Evolutionary conservation across 2,329 filamentous ascomycete species (phyloP).

Genomic region (Fusarium sp.): DNA sequence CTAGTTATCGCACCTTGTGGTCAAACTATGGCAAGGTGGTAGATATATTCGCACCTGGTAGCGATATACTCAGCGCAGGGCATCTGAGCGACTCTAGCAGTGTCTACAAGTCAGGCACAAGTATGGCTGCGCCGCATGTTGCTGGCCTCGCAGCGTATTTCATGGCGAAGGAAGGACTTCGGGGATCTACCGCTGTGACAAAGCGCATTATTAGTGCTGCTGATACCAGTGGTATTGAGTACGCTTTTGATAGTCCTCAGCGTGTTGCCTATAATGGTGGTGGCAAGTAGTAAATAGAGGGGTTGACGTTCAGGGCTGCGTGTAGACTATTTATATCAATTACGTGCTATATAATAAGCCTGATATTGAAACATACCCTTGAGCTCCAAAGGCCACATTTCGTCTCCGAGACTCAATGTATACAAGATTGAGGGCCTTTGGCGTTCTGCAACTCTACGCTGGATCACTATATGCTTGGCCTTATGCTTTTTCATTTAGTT

Average conservation of each 20-base stretch:
- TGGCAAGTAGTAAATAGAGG: not conserved
- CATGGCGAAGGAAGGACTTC: conserved; percentile 46
- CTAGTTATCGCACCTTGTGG: not conserved
- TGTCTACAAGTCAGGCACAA: conserved; percentile 10
- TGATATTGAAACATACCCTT: too few species aligned
- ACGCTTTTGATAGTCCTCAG: not conserved
- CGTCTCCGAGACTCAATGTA: too few species aligned
- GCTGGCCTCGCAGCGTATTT: conserved; percentile 71
- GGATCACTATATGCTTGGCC: too few species aligned
- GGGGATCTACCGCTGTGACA: not conserved
- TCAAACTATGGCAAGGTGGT: conserved; percentile 7
- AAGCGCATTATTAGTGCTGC: conserved; percentile 12
- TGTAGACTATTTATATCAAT: too few species aligned
- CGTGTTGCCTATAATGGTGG: conserved; percentile 7
- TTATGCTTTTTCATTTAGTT: too few species aligned
- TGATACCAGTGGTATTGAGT: not conserved
- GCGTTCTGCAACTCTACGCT: too few species aligned
- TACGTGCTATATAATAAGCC: too few species aligned
- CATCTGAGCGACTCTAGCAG: not conserved
- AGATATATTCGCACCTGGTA: conserved; percentile 14
- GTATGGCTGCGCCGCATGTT: conserved; percentile 64
- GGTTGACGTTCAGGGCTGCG: too few species aligned
- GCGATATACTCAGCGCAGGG: not conserved
- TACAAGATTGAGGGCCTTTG: too few species aligned
- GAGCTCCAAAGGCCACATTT: too few species aligned